Evolutionary conservation across 805 yeast species (phyloP), one percentile per base, ranked within the genome.

Genomic region (Alloascoidea hylecoeti): DNA sequence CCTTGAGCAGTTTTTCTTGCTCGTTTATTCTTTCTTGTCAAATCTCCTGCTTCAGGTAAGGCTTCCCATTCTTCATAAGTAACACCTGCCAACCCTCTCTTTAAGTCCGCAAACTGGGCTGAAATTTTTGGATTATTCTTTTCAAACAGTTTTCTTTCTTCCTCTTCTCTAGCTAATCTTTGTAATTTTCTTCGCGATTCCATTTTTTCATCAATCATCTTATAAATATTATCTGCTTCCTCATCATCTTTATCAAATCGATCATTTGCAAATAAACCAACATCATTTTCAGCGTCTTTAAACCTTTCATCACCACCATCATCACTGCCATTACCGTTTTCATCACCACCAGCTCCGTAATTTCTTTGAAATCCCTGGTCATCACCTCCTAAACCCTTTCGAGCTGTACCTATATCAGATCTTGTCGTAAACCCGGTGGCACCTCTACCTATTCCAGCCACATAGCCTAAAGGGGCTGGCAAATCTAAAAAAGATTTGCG

Each of bases 381-480:
- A 17, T 54, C 59, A 16, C 56, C 66, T 3, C 56, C 58, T n/a
- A 53, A 60, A 39, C 56, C 41, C 43, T 64, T 44, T 41, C 60
- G 41, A 1, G 68, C 65, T 14, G 65, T 60, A 0, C 84, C 84
- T 13, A 80, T 54, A 44, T 80, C 94, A 1, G 92, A 84, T 41
- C 85, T 70, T 0, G 95, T 85, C 0, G 88, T 75, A 56, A 92
- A 88, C 3, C 96, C 97, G 1, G 83, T 72, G 1, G 96, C 97
- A 17, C 98, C 98, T 51, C 98, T 66, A 0, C 96, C 97, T 4
- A 86, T 58, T 17, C 98, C 98, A 2, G 97, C 80, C 33, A 86
- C 70, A 52, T 89, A 89, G 4, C 94, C 94, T 2, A 79, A 71
- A 0, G 98, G 98, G 1, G 97, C 79, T 43, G 75, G 75, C 59